phyloP scores from a whole-genome alignment of 31 red algal species.

The Asparagopsis taxiformis region DNA sequence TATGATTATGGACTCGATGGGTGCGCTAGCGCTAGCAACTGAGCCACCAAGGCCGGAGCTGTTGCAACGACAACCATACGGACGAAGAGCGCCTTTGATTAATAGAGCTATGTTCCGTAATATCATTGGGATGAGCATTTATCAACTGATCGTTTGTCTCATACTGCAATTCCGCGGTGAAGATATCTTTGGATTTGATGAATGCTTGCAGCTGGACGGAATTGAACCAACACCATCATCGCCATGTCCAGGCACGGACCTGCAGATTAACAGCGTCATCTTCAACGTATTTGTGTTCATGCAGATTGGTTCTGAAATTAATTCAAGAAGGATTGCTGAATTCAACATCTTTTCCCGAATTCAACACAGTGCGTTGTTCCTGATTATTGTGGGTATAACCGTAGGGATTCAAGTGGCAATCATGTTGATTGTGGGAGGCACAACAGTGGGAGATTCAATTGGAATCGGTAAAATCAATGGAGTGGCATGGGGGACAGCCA shows the following conservation, averaged over 20 bases:
- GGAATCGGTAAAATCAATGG: slow-evolving; percentile 74
- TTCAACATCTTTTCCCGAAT: slow-evolving; percentile 81
- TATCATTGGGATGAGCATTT: slow-evolving; percentile 77
- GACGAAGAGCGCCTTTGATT: slow-evolving; percentile 78
- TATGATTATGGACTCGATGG: slow-evolving; percentile 98
- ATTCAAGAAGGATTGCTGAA: slow-evolving; percentile 63
- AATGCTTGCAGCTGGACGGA: no score
- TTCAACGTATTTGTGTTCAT: slow-evolving; percentile 98
- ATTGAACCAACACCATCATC: no score
- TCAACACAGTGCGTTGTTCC: slow-evolving; percentile 49
- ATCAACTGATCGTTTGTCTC: slow-evolving; percentile 83
- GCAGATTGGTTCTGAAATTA: slow-evolving; percentile 87
- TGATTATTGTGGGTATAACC: slow-evolving; percentile 67
- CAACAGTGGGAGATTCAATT: slow-evolving; percentile 70
- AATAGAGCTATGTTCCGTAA: slow-evolving; percentile 90
- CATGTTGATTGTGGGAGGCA: slow-evolving; percentile 77
- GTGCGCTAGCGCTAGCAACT: slow-evolving; percentile 90
- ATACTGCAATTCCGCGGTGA: slow-evolving; percentile 75
- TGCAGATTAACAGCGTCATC: slow-evolving; percentile 72
- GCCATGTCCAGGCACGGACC: slow-evolving; percentile 7
- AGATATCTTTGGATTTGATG: slow-evolving; percentile 67
- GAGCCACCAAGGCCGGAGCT: slow-evolving; percentile 82
- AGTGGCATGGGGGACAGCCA: slow-evolving; percentile 55
- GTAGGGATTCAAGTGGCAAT: slow-evolving; percentile 69
- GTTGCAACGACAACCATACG: slow-evolving; percentile 79